phyloP scores from a whole-genome alignment of 345 rosid genomes.

The Eucalyptus pauciflora region DNA sequence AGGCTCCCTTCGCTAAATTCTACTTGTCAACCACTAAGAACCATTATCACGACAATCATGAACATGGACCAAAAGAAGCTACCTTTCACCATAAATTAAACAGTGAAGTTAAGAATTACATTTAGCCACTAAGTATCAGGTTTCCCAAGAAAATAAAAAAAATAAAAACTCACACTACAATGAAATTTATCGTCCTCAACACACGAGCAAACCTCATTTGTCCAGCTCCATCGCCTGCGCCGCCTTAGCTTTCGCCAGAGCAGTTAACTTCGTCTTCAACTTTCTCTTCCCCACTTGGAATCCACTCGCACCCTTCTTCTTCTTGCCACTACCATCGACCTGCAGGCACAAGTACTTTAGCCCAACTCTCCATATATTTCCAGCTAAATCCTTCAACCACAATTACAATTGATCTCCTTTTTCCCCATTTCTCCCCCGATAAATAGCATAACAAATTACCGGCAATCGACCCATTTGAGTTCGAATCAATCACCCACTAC shows the following conservation, averaged over 20 bases:
- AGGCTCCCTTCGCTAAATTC: neutral
- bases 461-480: neutral
- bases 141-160: neutral
- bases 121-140: neutral
- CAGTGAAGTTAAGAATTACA: neutral
- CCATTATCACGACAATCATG: neutral
- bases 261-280: constrained; percentile 72
- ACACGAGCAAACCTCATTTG: constrained; percentile 22
- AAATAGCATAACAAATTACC: neutral
- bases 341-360: constrained; percentile 1
- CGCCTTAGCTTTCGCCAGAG: constrained; percentile 75
- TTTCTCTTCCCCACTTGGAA: constrained; percentile 87
- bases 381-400: neutral
- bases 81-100: neutral
- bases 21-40: neutral
- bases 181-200: neutral
- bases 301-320: constrained; percentile 51
- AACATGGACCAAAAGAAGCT: neutral
- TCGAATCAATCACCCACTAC: neutral
- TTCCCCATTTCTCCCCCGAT: neutral
- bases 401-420: neutral
- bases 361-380: neutral
- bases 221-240: constrained; percentile 96
- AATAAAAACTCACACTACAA: neutral
- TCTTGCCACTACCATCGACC: constrained; percentile 72